Conservation (phyloP, 116 monocot genomes). For the Iris pallida region DNA sequence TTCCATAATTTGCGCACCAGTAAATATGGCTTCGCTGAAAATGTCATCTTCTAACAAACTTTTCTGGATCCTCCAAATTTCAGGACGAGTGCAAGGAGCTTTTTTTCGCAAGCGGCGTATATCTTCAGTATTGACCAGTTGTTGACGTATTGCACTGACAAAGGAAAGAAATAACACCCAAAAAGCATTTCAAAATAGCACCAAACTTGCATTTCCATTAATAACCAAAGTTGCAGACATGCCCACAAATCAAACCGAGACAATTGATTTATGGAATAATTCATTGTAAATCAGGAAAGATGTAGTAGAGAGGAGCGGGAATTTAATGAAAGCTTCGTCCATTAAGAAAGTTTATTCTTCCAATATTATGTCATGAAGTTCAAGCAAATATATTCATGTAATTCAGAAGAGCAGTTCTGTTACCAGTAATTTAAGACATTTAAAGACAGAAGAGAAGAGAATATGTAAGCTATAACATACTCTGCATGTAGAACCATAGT, state of each 20-base stretch:
- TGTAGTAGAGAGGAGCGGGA: not conserved
- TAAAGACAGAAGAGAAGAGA: not conserved
- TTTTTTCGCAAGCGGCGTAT: slow-evolving; percentile 91
- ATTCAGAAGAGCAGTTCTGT: not conserved
- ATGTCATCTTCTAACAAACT: slow-evolving; percentile 67
- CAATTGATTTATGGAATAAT: not conserved
- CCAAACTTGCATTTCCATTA: not conserved
- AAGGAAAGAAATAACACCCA: slow-evolving; percentile 7
- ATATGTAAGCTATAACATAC: slow-evolving; percentile 42
- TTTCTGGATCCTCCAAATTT: slow-evolving; percentile 88
- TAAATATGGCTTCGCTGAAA: slow-evolving; percentile 61
- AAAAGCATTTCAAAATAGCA: not conserved
- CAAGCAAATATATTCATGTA: not conserved
- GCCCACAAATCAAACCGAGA: not conserved
- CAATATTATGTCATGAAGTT: not conserved
- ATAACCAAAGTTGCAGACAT: not conserved
- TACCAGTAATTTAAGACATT: not conserved
- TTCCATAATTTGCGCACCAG: slow-evolving; percentile 37
- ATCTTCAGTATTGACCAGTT: slow-evolving; percentile 89
- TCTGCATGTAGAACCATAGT: slow-evolving; percentile 94
- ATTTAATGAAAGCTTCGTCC: not conserved
- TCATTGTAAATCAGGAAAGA: not conserved
- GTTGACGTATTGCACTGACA: slow-evolving; percentile 80
- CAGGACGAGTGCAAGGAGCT: slow-evolving; percentile 89
- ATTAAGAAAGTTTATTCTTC: not conserved